Percentiles rank a stretch among this genome's conserved stretches.
Evolutionary conservation across 2,329 filamentous ascomycete species (phyloP).

Genomic region (Aspergillus tamarii): DNA sequence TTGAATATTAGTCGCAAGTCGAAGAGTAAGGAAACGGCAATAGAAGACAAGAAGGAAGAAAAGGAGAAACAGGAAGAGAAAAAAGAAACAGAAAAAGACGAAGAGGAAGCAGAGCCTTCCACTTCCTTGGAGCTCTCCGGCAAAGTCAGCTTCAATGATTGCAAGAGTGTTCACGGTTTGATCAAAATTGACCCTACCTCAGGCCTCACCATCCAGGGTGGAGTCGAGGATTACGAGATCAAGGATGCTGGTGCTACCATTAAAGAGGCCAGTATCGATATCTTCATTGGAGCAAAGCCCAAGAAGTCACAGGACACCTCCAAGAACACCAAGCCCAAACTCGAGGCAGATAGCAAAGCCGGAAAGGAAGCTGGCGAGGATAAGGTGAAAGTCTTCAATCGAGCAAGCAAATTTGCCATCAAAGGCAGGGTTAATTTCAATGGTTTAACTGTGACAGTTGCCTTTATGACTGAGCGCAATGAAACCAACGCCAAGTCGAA

Average conservation of each 20-base stretch:
- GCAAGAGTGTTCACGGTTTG: slow-evolving; percentile 3
- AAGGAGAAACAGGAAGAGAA: no score
- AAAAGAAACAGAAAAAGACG: not conserved
- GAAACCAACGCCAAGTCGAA: not conserved
- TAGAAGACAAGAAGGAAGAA: not conserved
- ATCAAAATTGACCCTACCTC: not conserved
- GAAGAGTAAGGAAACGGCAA: not conserved
- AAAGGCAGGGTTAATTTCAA: not conserved
- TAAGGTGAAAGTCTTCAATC: not conserved
- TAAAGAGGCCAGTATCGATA: not conserved
- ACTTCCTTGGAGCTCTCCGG: not conserved
- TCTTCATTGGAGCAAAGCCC: not conserved
- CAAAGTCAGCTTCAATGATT: slow-evolving; percentile 3
- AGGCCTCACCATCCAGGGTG: not conserved
- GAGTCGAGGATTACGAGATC: not conserved
- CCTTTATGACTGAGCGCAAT: not conserved
- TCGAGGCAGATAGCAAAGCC: not conserved
- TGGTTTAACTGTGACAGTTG: slow-evolving; percentile 1
- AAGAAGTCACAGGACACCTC: not conserved
- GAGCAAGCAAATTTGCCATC: slow-evolving; percentile 2
- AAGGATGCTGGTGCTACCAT: not conserved
- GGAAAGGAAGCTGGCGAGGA: not conserved
- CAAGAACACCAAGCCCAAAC: not conserved
- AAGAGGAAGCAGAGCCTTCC: not conserved
- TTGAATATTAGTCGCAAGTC: not conserved